Evolutionary conservation across 2,329 filamentous ascomycete species (phyloP).

Genomic region (Pseudogymnoascus sp.): DNA sequence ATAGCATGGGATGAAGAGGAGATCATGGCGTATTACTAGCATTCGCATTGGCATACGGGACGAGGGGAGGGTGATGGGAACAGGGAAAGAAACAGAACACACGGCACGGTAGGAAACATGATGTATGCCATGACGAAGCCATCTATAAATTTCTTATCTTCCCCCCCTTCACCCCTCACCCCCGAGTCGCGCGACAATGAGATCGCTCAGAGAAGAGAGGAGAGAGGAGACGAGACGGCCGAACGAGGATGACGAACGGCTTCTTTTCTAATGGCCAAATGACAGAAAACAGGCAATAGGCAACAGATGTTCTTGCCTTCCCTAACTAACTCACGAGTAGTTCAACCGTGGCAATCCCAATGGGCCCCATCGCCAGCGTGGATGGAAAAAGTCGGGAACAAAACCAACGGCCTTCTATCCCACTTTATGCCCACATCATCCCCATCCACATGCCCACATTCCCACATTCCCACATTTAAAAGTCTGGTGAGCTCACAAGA

Average conservation of each 20-base stretch:
- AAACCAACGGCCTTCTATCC: not conserved
- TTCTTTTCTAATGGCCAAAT: not conserved
- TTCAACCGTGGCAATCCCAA: not conserved
- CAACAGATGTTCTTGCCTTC: not conserved
- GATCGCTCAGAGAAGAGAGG: not conserved
- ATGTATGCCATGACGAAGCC: slow-evolving; percentile 1
- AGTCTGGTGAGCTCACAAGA: not conserved
- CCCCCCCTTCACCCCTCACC: not conserved
- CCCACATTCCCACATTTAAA: not conserved
- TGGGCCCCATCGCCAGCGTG: no score
- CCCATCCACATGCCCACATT: not conserved
- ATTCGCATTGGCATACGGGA: not conserved
- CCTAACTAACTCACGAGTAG: not conserved
- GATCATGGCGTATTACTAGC: not conserved
- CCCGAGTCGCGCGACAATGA: not conserved
- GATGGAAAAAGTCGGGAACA: not conserved
- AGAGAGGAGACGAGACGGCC: not conserved
- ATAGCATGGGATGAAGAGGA: not conserved
- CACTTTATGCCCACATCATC: not conserved
- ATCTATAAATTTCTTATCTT: not conserved
- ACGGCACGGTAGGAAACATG: not conserved
- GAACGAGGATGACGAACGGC: not conserved
- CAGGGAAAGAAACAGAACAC: not conserved
- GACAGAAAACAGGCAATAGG: not conserved
- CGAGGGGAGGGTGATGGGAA: not conserved